A percentile compares a stretch with the other conserved stretches of the same genome.
These are phyloP conservation scores for Phaeosphaeria sp. DNA, from an alignment of 2,329 filamentous ascomycete genomes.

Conservation along the genomic window DNA sequence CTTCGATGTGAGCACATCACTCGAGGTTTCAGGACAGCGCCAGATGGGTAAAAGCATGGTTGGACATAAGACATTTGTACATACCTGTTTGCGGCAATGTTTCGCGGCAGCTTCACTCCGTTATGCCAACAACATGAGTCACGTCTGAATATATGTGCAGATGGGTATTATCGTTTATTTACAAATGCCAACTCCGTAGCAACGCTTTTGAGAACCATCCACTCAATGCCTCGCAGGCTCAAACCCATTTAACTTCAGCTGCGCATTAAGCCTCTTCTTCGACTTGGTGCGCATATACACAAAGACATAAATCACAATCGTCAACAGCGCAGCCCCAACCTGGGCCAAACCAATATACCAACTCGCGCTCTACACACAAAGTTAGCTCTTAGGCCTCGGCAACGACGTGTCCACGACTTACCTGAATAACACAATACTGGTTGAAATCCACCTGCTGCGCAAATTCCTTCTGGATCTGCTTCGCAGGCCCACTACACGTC, in stretches of 20 bases:
- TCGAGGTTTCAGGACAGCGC: too few species aligned
- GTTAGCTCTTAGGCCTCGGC: not conserved
- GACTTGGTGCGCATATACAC: not conserved
- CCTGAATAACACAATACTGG: conserved; percentile 46
- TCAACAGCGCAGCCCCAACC: not conserved
- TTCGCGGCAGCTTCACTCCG: too few species aligned
- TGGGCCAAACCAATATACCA: not conserved
- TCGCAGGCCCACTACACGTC: conserved; percentile 45
- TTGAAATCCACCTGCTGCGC: conserved; percentile 44
- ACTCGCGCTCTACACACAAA: not conserved
- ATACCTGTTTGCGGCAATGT: too few species aligned
- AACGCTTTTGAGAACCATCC: not conserved
- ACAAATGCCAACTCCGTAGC: not conserved
- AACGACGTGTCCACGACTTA: conserved; percentile 17
- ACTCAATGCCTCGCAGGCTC: not conserved
- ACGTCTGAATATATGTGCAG: not conserved
- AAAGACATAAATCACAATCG: not conserved
- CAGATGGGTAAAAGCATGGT: too few species aligned
- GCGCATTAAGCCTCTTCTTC: not conserved
- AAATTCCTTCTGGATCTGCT: conserved; percentile 48
- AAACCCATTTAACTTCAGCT: not conserved
- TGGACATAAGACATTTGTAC: too few species aligned
- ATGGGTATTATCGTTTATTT: not conserved
- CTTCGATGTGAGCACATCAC: too few species aligned
- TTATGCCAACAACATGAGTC: too few species aligned